A percentile compares a stretch with the other conserved stretches of the same genome.
phyloP scores from a whole-genome alignment of 2,329 filamentous ascomycete species.

The Fusarium virguliforme region DNA sequence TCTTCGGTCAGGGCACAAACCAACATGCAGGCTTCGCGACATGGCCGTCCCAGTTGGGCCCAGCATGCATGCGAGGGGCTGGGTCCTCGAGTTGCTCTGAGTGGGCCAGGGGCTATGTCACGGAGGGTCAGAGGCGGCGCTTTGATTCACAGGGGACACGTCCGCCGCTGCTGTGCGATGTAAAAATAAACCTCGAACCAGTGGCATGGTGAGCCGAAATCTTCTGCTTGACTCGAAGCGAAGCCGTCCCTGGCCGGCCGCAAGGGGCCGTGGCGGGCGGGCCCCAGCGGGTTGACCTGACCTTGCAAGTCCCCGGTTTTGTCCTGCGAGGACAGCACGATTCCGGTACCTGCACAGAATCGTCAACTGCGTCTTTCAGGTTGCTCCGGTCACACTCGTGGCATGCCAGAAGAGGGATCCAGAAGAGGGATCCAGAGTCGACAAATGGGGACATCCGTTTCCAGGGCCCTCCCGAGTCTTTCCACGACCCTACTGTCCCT shows the following conservation, averaged over 20 bases:
- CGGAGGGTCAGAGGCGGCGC: conserved; percentile 40
- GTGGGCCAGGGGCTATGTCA: conserved; percentile 44
- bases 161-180: conserved; percentile 42
- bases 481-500: not conserved
- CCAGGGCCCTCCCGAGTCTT: conserved; percentile 12
- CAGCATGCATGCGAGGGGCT: conserved; percentile 51
- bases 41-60: conserved; percentile 43
- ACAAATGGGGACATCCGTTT: not conserved
- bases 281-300: conserved; percentile 23
- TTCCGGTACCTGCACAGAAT: conserved; percentile 23
- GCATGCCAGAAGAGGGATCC: conserved; percentile 1
- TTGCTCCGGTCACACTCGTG: conserved; percentile 26
- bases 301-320: conserved; percentile 27
- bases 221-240: conserved; percentile 46
- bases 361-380: conserved; percentile 22
- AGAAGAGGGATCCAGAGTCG: not conserved
- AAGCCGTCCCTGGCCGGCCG: conserved; percentile 48
- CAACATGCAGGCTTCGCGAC: conserved; percentile 42
- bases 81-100: conserved; percentile 34
- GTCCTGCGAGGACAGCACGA: conserved; percentile 25
- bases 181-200: conserved; percentile 51
- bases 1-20: conserved; percentile 34
- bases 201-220: conserved; percentile 37
- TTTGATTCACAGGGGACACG: conserved; percentile 47
- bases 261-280: conserved; percentile 42